These are phyloP conservation scores for Eucalyptus marginata DNA, from an alignment of 345 rosid species.

Conservation along the genomic window DNA sequence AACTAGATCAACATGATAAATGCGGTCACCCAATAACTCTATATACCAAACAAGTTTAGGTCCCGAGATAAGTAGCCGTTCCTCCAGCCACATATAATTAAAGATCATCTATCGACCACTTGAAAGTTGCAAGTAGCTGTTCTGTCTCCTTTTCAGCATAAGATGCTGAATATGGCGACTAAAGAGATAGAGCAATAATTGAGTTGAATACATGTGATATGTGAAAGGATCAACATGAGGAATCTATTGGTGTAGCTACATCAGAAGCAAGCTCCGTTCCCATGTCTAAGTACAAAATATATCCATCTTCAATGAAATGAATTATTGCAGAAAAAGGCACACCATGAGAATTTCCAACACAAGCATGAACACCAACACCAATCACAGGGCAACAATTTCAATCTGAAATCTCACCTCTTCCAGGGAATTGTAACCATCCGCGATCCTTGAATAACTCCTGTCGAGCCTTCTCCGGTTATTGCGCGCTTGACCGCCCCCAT, in stretches of 20 bases:
- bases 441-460: constrained; percentile 55
- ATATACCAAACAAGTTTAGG: background rate
- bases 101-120: background rate
- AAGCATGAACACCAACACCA: background rate
- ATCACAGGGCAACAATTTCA: background rate
- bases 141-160: background rate
- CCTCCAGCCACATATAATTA: background rate
- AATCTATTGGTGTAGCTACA: background rate
- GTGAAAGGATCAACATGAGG: background rate
- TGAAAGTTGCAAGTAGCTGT: background rate
- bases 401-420: constrained; percentile 45
- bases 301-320: background rate
- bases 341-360: background rate
- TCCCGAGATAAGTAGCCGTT: background rate
- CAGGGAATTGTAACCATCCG: constrained; percentile 62
- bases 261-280: background rate
- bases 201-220: background rate
- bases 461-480: constrained; percentile 41
- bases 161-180: background rate
- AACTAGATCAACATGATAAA: background rate
- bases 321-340: background rate
- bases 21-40: background rate
- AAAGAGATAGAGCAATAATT: background rate
- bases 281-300: background rate
- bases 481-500: background rate